A percentile compares a stretch with the other conserved stretches of the same genome.
These are phyloP conservation scores for Zasmidium citrigriseum DNA, from an alignment of 2,329 filamentous ascomycete genomes.

Conservation along the genomic window DNA sequence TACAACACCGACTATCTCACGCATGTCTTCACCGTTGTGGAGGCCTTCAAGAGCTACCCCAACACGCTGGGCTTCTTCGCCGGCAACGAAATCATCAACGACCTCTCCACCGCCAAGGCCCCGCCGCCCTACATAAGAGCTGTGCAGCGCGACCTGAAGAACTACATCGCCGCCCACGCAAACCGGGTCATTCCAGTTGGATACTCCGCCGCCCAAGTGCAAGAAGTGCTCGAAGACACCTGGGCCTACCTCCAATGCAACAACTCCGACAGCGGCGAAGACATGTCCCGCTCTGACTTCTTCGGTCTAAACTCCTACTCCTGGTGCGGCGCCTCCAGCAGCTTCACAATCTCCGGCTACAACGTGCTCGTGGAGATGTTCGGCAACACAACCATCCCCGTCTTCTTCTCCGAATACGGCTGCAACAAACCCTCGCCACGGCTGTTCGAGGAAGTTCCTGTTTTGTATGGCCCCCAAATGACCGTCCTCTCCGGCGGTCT, in stretches of 20 bases:
- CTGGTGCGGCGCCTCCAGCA: slow-evolving; percentile 70
- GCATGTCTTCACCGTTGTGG: slow-evolving; percentile 63
- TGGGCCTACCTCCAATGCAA: slow-evolving; percentile 76
- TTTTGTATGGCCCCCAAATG: slow-evolving; percentile 74
- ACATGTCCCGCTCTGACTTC: slow-evolving; percentile 68
- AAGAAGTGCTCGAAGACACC: slow-evolving; percentile 69
- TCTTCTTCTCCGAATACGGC: slow-evolving; percentile 82
- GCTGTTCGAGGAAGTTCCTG: slow-evolving; percentile 72
- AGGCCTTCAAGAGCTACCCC: slow-evolving; percentile 67
- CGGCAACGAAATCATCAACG: slow-evolving; percentile 69
- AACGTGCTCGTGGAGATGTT: slow-evolving; percentile 66
- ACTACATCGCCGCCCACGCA: slow-evolving; percentile 63
- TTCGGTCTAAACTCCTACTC: slow-evolving; percentile 78
- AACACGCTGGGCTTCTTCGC: slow-evolving; percentile 68
- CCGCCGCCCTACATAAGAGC: slow-evolving; percentile 63
- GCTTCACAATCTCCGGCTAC: slow-evolving; percentile 64
- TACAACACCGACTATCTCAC: slow-evolving; percentile 59
- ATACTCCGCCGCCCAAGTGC: slow-evolving; percentile 74
- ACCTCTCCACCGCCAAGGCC: slow-evolving; percentile 51
- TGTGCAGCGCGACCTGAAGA: slow-evolving; percentile 67
- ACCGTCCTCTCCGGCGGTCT: slow-evolving; percentile 72
- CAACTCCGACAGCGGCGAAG: slow-evolving; percentile 51
- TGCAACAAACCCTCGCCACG: slow-evolving; percentile 74
- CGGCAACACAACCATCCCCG: slow-evolving; percentile 64
- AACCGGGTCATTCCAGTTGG: slow-evolving; percentile 64